Percentiles rank a stretch among this genome's conserved stretches.
Evolutionary conservation across 768 basidiomycete genomes (phyloP).

Genomic region (Trametes cingulata): DNA sequence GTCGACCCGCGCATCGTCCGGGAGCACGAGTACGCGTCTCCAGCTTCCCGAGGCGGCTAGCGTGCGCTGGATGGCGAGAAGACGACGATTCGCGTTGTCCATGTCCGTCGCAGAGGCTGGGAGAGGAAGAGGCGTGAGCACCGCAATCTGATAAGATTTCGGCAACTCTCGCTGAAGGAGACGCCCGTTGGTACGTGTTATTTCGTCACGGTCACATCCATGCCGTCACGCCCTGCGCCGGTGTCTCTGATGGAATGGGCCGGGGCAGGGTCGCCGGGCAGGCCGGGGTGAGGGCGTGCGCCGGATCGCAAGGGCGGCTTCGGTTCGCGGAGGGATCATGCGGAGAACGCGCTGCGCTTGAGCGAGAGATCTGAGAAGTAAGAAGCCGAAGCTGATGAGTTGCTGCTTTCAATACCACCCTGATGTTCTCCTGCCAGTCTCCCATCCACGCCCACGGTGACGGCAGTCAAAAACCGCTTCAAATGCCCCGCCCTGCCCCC

Average conservation of each 20-base stretch:
- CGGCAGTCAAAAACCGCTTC: background rate
- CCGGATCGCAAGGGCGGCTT: background rate
- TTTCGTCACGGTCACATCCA: background rate
- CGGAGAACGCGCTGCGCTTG: too few relatives aligned
- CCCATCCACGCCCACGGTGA: background rate
- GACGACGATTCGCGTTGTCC: constrained; percentile 9
- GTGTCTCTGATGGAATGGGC: background rate
- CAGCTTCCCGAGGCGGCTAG: background rate
- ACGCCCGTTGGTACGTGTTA: background rate
- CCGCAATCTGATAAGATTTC: constrained; percentile 19
- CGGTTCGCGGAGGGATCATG: too few relatives aligned
- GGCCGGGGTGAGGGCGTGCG: background rate
- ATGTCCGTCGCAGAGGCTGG: background rate
- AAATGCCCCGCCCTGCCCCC: background rate
- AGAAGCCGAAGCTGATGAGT: too few relatives aligned
- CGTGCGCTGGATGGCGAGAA: constrained; percentile 12
- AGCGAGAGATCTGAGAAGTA: too few relatives aligned
- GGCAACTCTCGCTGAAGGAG: background rate
- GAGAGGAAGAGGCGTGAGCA: background rate
- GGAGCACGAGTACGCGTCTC: constrained; percentile 15
- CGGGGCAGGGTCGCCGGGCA: background rate
- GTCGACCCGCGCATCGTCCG: constrained; percentile 17
- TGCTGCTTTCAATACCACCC: too few relatives aligned
- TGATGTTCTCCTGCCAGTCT: background rate
- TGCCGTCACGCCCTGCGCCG: background rate